Conservation (phyloP, 257 asterid species). For the Solanum sejunctum region DNA sequence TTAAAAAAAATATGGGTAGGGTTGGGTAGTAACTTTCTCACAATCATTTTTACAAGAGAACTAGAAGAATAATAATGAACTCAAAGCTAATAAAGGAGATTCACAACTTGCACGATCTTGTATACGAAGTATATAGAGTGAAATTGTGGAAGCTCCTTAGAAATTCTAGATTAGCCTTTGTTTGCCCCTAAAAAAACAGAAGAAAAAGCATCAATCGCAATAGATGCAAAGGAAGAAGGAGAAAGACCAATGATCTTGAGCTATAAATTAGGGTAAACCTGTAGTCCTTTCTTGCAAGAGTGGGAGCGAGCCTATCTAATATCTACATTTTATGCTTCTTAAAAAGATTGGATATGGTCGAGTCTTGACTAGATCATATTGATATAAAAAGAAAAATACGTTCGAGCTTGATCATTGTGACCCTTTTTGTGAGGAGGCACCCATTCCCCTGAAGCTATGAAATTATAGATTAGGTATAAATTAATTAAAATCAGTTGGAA, state of each 20-base stretch:
- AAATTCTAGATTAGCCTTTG: background rate
- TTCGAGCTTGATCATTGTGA: too few relatives aligned
- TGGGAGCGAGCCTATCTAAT: background rate
- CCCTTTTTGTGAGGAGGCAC: background rate
- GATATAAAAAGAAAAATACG: background rate
- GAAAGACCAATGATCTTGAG: background rate
- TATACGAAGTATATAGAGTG: too few relatives aligned
- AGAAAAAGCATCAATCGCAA: background rate
- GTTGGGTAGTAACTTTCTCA: background rate
- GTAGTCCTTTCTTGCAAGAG: background rate
- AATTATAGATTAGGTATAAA: too few relatives aligned
- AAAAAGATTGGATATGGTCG: background rate
- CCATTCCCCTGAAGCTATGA: background rate
- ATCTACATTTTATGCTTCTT: too few relatives aligned
- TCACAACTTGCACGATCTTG: background rate
- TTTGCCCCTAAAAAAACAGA: background rate
- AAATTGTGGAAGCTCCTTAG: too few relatives aligned
- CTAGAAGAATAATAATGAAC: background rate
- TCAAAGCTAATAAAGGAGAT: background rate
- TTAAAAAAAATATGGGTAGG: too few relatives aligned
- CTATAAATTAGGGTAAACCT: fast-evolving
- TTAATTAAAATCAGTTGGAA: background rate
- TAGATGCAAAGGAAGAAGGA: background rate
- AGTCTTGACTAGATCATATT: background rate
- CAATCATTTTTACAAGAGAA: background rate